These are phyloP conservation scores for Copromyces sp. DNA, from an alignment of 495 filamentous ascomycete species.

Conservation along the genomic window DNA sequence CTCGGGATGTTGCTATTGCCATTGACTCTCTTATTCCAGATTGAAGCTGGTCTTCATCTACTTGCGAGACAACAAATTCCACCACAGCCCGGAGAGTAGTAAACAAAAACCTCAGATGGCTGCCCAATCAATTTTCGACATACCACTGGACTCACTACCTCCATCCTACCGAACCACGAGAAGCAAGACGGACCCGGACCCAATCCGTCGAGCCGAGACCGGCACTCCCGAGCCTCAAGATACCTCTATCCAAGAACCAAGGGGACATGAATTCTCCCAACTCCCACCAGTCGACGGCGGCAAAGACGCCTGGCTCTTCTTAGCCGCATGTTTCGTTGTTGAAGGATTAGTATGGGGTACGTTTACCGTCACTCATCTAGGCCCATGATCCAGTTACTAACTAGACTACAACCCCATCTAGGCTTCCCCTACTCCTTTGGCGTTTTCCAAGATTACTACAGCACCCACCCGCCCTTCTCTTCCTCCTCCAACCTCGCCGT, in stretches of 20 bases:
- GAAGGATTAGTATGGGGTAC: conserved; percentile 59
- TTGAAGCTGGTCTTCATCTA: neutral
- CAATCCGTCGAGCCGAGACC: neutral
- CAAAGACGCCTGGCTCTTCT: conserved; percentile 53
- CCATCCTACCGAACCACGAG: neutral
- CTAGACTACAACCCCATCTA: conserved; percentile 10
- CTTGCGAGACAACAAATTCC: neutral
- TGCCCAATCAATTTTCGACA: neutral
- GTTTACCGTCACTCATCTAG: conserved; percentile 3
- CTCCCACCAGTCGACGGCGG: conserved; percentile 54
- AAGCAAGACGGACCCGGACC: neutral
- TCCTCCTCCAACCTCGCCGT: conserved; percentile 28
- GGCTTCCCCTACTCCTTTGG: conserved; percentile 55
- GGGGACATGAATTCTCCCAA: conserved; percentile 20
- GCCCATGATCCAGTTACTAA: neutral
- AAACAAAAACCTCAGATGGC: neutral
- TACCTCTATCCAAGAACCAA: neutral
- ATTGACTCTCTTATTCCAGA: neutral
- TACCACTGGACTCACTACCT: neutral
- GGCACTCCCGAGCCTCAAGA: neutral
- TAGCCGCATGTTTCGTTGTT: conserved; percentile 51
- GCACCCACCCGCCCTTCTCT: conserved; percentile 29
- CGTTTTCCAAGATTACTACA: conserved; percentile 41
- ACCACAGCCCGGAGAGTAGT: neutral
- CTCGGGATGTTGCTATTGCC: neutral